Percentiles rank a stretch among this genome's conserved stretches.
Conservation (phyloP, 495 filamentous ascomycete species). For the Sabuloglossum arenarium region DNA sequence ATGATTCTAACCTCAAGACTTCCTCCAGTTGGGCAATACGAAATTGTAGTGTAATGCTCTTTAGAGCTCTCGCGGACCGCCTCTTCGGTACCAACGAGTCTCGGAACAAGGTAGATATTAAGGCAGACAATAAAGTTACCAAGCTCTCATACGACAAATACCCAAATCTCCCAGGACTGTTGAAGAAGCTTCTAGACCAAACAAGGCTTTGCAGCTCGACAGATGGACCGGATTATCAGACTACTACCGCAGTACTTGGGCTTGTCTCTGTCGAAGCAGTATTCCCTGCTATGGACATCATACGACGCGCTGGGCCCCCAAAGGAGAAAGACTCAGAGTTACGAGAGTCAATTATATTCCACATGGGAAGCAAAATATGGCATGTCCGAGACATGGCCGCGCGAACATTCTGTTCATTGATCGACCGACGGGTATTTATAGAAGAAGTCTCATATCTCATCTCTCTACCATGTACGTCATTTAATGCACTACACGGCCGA, state of each 20-base stretch:
- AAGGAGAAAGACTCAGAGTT: slow-evolving; percentile 22
- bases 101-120: slow-evolving; percentile 20
- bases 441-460: slow-evolving; percentile 28
- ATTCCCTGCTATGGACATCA: slow-evolving; percentile 73
- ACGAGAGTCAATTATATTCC: slow-evolving; percentile 24
- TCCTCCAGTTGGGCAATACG: slow-evolving; percentile 62
- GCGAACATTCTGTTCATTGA: slow-evolving; percentile 47
- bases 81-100: slow-evolving; percentile 46
- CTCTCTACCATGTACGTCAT: slow-evolving; percentile 17
- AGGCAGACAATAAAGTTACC: slow-evolving; percentile 26
- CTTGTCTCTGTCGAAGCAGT: slow-evolving; percentile 34
- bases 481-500: slow-evolving; percentile 45
- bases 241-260: background rate
- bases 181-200: slow-evolving; percentile 30
- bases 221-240: background rate
- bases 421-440: slow-evolving; percentile 30
- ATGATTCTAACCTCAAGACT: slow-evolving; percentile 6
- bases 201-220: background rate
- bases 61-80: slow-evolving; percentile 59
- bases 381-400: slow-evolving; percentile 81
- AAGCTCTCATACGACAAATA: slow-evolving; percentile 49
- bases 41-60: slow-evolving; percentile 78
- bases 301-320: slow-evolving; percentile 40
- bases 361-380: slow-evolving; percentile 62
- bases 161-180: slow-evolving; percentile 41